Conservation (phyloP, 805 yeast genomes). For the Suhomyces xylopsoci region DNA sequence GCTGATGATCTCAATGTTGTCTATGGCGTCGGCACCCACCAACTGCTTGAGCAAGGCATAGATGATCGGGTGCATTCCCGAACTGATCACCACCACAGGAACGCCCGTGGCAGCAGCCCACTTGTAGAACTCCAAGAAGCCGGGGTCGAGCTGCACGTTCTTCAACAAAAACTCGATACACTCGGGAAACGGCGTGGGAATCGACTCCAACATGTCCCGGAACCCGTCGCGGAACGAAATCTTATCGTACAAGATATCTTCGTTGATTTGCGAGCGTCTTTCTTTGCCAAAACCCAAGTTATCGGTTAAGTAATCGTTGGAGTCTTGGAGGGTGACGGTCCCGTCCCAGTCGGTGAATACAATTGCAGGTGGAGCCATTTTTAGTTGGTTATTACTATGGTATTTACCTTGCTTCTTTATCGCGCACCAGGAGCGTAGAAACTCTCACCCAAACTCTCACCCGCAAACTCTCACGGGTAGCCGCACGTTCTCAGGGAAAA, state of each 20-base stretch:
- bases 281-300: conserved; percentile 79
- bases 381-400: no score
- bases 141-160: conserved; percentile 79
- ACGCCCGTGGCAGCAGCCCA: conserved; percentile 73
- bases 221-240: conserved; percentile 80
- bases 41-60: conserved; percentile 68
- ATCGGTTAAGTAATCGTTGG: conserved; percentile 90
- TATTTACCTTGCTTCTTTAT: no score
- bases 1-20: conserved; percentile 43
- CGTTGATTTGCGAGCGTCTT: conserved; percentile 64
- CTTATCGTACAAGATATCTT: conserved; percentile 66
- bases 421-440: no score
- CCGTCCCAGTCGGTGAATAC: conserved; percentile 98
- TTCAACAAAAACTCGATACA: conserved; percentile 69
- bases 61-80: conserved; percentile 94
- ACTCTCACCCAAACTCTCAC: no score
- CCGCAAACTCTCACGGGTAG: no score
- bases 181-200: conserved; percentile 71
- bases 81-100: conserved; percentile 83
- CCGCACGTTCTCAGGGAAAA: no score
- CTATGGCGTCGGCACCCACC: conserved; percentile 71
- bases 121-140: conserved; percentile 74
- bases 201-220: conserved; percentile 76
- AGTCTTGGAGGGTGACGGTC: conserved; percentile 91
- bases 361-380: conserved; percentile 51